Percentiles rank a stretch among this genome's conserved stretches.
Conservation (phyloP, 2,329 filamentous ascomycete genomes). For the Bimuria novae-zelandiae region DNA sequence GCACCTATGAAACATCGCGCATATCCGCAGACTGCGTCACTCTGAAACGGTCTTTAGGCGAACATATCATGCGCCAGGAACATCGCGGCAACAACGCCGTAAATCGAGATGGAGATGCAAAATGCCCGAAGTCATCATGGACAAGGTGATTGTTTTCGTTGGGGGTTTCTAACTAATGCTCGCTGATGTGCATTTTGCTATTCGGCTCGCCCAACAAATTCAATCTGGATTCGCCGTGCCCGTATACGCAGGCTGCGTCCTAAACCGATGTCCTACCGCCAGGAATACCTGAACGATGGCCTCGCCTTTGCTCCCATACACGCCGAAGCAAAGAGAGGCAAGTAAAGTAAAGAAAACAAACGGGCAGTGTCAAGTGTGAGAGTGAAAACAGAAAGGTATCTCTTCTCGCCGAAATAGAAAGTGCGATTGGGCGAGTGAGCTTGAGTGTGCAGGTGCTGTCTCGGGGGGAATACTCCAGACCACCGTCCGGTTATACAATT, state of each 20-base stretch:
- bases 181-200: constrained; percentile 30
- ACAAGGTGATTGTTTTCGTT: constrained; percentile 25
- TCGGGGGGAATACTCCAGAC: constrained; percentile 8
- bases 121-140: too few species aligned
- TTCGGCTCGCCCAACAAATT: constrained; percentile 16
- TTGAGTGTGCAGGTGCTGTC: constrained; percentile 32
- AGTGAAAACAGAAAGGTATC: constrained; percentile 43
- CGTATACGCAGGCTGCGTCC: constrained; percentile 16
- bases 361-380: constrained; percentile 10
- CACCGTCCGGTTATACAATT: constrained; percentile 36
- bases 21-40: constrained; percentile 13
- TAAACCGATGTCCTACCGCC: neutral
- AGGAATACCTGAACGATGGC: neutral
- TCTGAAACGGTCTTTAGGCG: constrained; percentile 34
- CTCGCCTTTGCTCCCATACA: neutral
- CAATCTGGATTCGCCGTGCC: constrained; percentile 33
- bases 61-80: constrained; percentile 9
- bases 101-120: too few species aligned
- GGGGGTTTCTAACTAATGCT: constrained; percentile 38
- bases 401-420: constrained; percentile 42
- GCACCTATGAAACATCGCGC: constrained; percentile 20
- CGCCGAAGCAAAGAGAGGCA: neutral
- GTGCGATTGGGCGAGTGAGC: constrained; percentile 39
- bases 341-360: neutral
- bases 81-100: constrained; percentile 6